A percentile compares a stretch with the other conserved stretches of the same genome.
Conservation (phyloP, 208 protist genomes). For the Acanthamoeba divionensis region DNA sequence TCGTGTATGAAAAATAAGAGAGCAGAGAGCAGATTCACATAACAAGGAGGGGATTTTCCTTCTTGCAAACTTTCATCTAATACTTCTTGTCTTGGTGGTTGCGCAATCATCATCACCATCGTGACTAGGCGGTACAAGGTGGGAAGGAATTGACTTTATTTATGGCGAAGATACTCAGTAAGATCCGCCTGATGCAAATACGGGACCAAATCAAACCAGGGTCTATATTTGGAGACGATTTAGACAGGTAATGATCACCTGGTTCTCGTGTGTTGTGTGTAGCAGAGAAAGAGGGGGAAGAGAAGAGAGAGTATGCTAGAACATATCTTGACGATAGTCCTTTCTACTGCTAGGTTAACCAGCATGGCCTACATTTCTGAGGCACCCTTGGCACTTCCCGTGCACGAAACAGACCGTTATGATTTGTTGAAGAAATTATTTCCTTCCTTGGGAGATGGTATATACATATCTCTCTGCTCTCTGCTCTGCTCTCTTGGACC, state of each 20-base stretch:
- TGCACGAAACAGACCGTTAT: constrained; percentile 11
- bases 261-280: too few relatives aligned
- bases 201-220: not conserved
- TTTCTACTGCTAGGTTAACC: not conserved
- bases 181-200: not conserved
- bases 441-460: not conserved
- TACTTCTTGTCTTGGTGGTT: too few relatives aligned
- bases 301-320: not conserved
- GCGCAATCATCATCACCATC: too few relatives aligned
- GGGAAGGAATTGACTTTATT: constrained; percentile 28
- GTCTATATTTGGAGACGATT: not conserved
- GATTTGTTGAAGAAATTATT: not conserved
- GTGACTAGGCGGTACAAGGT: too few relatives aligned
- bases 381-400: not conserved
- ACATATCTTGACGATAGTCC: not conserved
- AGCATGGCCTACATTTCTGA: constrained; percentile 35
- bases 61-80: too few relatives aligned
- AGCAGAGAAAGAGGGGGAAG: too few relatives aligned
- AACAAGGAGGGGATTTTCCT: too few relatives aligned
- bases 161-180: constrained; percentile 4
- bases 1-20: too few relatives aligned
- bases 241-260: constrained; percentile 14
- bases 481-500: too few relatives aligned
- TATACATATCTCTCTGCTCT: not conserved
- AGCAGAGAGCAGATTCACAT: too few relatives aligned